A percentile compares a stretch with the other conserved stretches of the same genome.
Conservation (phyloP, 257 asterid genomes). For the Penstemon davidsonii region DNA sequence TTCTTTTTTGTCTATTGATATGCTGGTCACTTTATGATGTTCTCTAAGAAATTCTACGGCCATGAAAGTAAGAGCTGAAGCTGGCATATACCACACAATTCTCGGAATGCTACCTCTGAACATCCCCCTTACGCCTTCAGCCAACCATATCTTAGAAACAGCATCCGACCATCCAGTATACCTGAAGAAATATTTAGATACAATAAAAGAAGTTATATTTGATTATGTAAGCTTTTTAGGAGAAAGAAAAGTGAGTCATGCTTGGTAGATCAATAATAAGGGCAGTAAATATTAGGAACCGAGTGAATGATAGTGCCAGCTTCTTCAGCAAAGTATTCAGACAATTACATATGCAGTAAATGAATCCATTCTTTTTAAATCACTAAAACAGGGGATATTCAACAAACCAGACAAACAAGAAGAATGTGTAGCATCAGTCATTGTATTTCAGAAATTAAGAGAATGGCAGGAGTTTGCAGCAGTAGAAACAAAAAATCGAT, state of each 20-base stretch:
- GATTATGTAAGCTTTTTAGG: not conserved
- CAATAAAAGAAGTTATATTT: conserved; percentile 3
- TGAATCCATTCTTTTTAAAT: too few species aligned
- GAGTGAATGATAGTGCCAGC: not conserved
- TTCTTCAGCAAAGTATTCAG: not conserved
- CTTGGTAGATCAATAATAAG: conserved; percentile 5
- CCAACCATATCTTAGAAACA: conserved; percentile 59
- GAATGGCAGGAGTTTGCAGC: conserved; percentile 1
- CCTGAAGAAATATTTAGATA: conserved; percentile 37
- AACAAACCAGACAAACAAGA: too few species aligned
- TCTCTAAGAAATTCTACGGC: conserved; percentile 76
- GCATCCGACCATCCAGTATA: conserved; percentile 75
- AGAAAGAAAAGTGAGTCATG: not conserved
- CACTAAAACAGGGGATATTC: too few species aligned
- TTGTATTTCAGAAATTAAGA: conserved; percentile 2
- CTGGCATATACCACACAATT: conserved; percentile 76
- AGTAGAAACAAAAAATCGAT: not conserved
- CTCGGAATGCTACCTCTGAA: conserved; percentile 77
- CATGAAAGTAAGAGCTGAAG: conserved; percentile 89
- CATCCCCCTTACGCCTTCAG: conserved; percentile 70
- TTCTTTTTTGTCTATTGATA: conserved; percentile 56
- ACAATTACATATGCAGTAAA: too few species aligned
- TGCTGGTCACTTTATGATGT: conserved; percentile 45
- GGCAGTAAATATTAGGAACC: not conserved
- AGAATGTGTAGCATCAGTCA: not conserved